phyloP scores from a whole-genome alignment of 257 asterid species.

The Solanum dulcamara region DNA sequence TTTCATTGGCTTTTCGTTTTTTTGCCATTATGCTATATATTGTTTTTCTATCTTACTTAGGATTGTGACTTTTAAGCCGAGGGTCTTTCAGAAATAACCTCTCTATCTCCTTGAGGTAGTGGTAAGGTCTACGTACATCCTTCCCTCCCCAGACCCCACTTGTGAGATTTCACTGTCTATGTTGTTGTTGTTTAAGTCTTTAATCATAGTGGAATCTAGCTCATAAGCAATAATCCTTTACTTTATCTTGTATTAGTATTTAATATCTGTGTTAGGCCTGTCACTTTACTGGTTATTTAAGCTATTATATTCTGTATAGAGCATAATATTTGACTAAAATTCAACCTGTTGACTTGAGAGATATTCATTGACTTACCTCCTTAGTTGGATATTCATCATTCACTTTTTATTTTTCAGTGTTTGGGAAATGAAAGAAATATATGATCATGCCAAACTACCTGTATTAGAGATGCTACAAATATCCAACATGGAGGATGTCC shows the following conservation, averaged over 20 bases:
- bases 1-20: too few species aligned
- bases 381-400: background rate
- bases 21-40: too few species aligned
- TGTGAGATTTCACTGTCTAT: too few species aligned
- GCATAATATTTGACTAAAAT: background rate
- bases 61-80: too few species aligned
- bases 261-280: background rate
- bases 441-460: background rate
- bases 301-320: background rate
- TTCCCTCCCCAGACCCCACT: too few species aligned
- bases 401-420: background rate
- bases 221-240: background rate
- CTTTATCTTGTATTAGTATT: background rate
- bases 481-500: background rate
- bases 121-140: too few species aligned
- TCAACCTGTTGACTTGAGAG: background rate
- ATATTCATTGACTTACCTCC: background rate
- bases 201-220: background rate
- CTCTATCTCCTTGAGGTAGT: too few species aligned
- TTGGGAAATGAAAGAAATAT: background rate
- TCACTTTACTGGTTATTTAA: background rate
- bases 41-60: too few species aligned
- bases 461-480: background rate
- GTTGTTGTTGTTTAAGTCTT: too few species aligned
- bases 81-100: too few species aligned